Base-by-base conservation (phyloP, 2,329 filamentous ascomycete genomes). In the Fusarium sulawesiense region DNA sequence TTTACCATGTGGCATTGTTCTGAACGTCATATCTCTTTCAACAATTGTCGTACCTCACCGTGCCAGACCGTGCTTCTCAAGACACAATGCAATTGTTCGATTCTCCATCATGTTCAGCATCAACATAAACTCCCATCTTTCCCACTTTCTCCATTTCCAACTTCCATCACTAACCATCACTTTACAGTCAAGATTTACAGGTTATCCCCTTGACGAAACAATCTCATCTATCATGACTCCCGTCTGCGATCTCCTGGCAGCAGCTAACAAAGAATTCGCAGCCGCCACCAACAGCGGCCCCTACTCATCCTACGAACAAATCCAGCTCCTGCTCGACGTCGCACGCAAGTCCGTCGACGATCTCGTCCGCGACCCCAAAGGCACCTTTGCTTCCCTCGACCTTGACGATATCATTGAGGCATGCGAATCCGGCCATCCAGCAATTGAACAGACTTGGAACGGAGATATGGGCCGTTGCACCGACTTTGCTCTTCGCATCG, bases 1-100 rank as follows among this genome's bases (percentile, higher is more conserved):
- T 14, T 7, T 14, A 32, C 30, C 30, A 32, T 32, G 30, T 32
- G 13, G 6, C 13, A 14, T 32, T 32, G 30, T 14, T 32, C 30
- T 7, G 0, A 7, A 0, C 3, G 2, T 14, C 30, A 32, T 32
- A 0, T 7, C 30, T 7, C 30, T 32, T 32, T 32, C 3, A 32
- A 7, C 30, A 32, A 7, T 14, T 4, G 30, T 7, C 7, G 30
- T 32, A 7, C 30, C 13, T 14, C 30, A 14, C 30, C 13, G 13
- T 32, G 30, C 13, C 30, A 32, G 7, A n/a, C 16, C 18, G 6
- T 32, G 3, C 10, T 41, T 41, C n/a, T 4, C 0, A 18, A 4
- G 5, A 2, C 16, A 49, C 20, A 34, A 49, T 49, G 29, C 10
- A 1, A 49, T 49, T 34, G 29, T 40, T 20, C 13, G 1, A 12